phyloP scores from a whole-genome alignment of 371 early-diverging fungal species.

The Rhizomucor pusillus region DNA sequence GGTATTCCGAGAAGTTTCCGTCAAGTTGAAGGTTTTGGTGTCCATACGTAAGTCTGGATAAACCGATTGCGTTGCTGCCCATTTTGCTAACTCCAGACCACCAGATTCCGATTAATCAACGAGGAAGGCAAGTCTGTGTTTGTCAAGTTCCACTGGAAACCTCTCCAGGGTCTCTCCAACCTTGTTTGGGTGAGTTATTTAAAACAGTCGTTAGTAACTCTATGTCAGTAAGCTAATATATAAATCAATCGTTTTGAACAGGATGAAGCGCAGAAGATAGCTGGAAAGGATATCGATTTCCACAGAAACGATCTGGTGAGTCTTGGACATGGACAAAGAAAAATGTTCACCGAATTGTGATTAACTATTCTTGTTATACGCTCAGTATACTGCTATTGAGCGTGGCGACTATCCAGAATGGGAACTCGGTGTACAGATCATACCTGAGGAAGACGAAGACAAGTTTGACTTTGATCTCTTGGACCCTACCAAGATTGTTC shows the following conservation, averaged over 20 bases:
- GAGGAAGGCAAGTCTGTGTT: conserved; percentile 36
- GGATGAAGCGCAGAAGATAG: conserved; percentile 51
- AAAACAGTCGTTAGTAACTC: too few species aligned
- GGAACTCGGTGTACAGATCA: conserved; percentile 49
- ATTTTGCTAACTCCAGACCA: too few species aligned
- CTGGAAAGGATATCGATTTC: conserved; percentile 51
- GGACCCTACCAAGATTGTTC: conserved; percentile 56
- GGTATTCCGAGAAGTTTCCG: conserved; percentile 41
- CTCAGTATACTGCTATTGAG: conserved; percentile 43
- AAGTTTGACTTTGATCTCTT: conserved; percentile 49
- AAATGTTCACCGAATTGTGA: too few species aligned
- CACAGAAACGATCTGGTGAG: conserved; percentile 47
- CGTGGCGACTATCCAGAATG: conserved; percentile 50
- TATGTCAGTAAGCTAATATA: neutral
- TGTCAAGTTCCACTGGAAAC: conserved; percentile 56
- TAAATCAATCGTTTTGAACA: neutral
- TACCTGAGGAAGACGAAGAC: conserved; percentile 36
- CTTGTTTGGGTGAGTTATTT: conserved; percentile 35
- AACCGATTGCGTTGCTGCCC: too few species aligned
- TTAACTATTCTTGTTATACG: too few species aligned
- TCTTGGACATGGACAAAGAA: too few species aligned
- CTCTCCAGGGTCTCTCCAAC: conserved; percentile 38
- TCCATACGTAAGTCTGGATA: conserved; percentile 25
- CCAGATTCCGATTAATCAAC: conserved; percentile 43
- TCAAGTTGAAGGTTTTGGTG: conserved; percentile 46